Percentiles rank a stretch among this genome's conserved stretches.
Evolutionary conservation across 2,329 filamentous ascomycete species (phyloP).

Genomic region (Botryotinia convoluta): DNA sequence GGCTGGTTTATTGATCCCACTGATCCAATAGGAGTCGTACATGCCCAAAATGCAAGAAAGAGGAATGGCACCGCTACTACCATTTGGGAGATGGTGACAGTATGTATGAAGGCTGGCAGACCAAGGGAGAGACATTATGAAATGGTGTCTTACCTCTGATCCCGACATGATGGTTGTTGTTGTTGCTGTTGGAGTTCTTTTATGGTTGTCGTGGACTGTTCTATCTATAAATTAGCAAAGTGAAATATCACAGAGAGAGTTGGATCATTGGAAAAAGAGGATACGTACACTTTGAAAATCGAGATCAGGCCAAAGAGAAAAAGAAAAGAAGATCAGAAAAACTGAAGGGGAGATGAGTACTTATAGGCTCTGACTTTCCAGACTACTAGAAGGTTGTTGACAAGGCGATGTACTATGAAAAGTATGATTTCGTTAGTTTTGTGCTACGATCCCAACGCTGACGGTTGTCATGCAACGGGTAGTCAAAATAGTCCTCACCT

Average conservation of each 20-base stretch:
- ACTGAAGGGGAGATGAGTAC: not conserved
- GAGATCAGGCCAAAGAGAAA: not conserved
- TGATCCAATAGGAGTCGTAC: not conserved
- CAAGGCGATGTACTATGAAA: not conserved
- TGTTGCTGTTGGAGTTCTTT: not conserved
- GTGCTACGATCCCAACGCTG: not conserved
- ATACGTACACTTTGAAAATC: not conserved
- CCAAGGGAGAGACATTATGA: not conserved
- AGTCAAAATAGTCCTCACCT: not conserved
- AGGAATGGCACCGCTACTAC: not conserved
- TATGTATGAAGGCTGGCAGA: not conserved
- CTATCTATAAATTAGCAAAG: not conserved
- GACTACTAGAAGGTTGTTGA: not conserved
- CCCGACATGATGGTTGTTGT: not conserved
- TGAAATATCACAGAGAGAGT: not conserved
- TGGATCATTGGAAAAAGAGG: not conserved
- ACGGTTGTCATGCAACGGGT: not conserved
- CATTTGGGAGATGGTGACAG: too few species aligned
- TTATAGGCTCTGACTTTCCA: not conserved
- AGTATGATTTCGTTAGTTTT: not conserved
- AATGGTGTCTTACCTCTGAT: conserved; percentile 10
- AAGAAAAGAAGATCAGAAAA: not conserved
- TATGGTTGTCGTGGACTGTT: not conserved
- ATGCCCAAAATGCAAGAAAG: not conserved
- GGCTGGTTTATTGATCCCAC: conserved; percentile 3